These are phyloP conservation scores for Arachis hypogaea DNA, from an alignment of 306 rosid genomes.

Conservation along the genomic window DNA sequence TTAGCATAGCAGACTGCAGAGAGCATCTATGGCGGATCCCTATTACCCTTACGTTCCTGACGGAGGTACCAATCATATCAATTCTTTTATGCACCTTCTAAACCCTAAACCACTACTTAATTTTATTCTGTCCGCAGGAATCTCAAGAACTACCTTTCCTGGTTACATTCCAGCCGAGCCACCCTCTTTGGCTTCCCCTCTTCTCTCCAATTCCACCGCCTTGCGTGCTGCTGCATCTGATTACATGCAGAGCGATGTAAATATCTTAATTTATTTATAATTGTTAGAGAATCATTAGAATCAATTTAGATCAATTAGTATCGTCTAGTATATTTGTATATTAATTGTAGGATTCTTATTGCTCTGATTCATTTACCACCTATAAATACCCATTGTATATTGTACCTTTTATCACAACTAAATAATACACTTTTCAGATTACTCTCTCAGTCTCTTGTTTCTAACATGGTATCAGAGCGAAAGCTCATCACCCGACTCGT, in stretches of 20 bases:
- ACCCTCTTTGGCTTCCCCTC: conserved; percentile 46
- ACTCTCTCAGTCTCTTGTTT: too few relatives aligned
- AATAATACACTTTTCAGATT: too few relatives aligned
- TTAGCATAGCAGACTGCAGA: too few relatives aligned
- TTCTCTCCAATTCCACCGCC: conserved; percentile 39
- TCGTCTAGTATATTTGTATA: too few relatives aligned
- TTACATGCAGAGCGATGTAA: conserved; percentile 57
- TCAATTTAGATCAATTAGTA: too few relatives aligned
- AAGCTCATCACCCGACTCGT: too few relatives aligned
- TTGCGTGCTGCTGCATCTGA: conserved; percentile 47
- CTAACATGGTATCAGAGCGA: too few relatives aligned
- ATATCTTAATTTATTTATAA: background rate
- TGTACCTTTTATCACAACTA: too few relatives aligned
- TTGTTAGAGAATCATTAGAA: too few relatives aligned
- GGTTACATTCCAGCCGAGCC: conserved; percentile 57
- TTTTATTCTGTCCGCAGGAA: conserved; percentile 41
- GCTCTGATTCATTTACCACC: too few relatives aligned
- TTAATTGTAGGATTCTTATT: too few relatives aligned
- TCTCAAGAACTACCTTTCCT: conserved; percentile 50
- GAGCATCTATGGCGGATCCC: conserved; percentile 58
- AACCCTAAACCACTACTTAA: background rate
- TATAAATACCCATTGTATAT: too few relatives aligned
- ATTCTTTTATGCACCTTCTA: background rate
- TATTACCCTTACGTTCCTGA: conserved; percentile 46
- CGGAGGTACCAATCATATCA: conserved; percentile 43